Percentiles rank a stretch among this genome's conserved stretches.
These are phyloP conservation scores for Pseudocercospora vitis DNA, from an alignment of 2,329 filamentous ascomycete species.

Conservation along the genomic window DNA sequence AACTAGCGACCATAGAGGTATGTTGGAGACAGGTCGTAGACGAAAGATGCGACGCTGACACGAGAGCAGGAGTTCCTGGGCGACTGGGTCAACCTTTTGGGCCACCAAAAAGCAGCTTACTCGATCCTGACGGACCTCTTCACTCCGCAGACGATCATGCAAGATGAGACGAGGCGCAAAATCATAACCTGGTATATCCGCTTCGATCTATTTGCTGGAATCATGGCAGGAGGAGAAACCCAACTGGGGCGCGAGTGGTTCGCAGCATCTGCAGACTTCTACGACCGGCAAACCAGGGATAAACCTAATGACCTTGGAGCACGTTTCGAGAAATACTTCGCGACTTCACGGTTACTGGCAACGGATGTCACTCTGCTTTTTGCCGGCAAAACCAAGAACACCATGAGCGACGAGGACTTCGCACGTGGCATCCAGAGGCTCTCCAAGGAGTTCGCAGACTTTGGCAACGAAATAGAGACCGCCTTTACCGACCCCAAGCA, in stretches of 20 bases:
- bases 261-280: conserved; percentile 61
- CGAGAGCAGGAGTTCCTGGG: conserved; percentile 77
- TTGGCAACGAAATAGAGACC: conserved; percentile 56
- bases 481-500: conserved; percentile 61
- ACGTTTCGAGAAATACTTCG: conserved; percentile 62
- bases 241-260: conserved; percentile 80
- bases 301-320: conserved; percentile 64
- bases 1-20: conserved; percentile 92
- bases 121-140: conserved; percentile 77
- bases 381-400: conserved; percentile 63
- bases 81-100: conserved; percentile 91
- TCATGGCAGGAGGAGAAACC: conserved; percentile 77
- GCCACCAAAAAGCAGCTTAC: conserved; percentile 86
- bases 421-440: conserved; percentile 55
- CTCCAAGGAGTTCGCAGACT: conserved; percentile 52
- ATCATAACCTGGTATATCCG: conserved; percentile 86
- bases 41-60: conserved; percentile 11
- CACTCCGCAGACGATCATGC: conserved; percentile 70
- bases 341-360: conserved; percentile 69
- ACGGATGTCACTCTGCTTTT: conserved; percentile 80
- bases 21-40: conserved; percentile 28
- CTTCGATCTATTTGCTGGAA: conserved; percentile 80
- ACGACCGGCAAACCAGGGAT: conserved; percentile 56
- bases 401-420: conserved; percentile 67
- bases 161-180: conserved; percentile 68